Conservation (phyloP, 2,329 filamentous ascomycete species). For the Phyllosticta citriasiana region DNA sequence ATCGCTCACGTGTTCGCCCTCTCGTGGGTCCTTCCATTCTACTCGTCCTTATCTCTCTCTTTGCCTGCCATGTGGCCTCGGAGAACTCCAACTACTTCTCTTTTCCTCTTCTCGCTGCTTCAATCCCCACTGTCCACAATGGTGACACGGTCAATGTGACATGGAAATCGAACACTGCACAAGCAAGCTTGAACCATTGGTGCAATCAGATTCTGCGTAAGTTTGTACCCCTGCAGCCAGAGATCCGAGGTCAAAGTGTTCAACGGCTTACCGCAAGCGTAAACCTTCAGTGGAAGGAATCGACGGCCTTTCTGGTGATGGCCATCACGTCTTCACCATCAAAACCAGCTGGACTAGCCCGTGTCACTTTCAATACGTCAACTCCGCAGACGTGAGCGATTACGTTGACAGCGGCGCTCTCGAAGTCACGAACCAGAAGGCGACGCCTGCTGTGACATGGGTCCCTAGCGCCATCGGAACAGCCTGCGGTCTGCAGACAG, state of each 20-base stretch:
- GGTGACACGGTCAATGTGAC: slow-evolving; percentile 5
- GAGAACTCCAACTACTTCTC: slow-evolving; percentile 1
- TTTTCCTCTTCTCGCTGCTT: not conserved
- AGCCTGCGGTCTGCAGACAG: not conserved
- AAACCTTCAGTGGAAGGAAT: not conserved
- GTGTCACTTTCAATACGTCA: not conserved
- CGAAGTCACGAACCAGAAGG: not conserved
- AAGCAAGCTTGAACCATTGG: not conserved
- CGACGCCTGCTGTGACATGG: not conserved
- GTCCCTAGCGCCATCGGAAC: not conserved
- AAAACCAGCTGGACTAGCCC: not conserved
- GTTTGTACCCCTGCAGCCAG: not conserved
- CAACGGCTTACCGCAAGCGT: not conserved
- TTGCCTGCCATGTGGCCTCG: not conserved
- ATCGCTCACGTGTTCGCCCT: not conserved
- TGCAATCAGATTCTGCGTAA: not conserved
- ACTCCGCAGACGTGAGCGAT: not conserved
- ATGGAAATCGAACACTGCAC: not conserved
- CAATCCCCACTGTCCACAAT: not conserved
- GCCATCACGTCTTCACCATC: not conserved
- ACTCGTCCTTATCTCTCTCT: not conserved
- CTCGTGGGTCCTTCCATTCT: not conserved
- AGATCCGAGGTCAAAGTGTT: not conserved
- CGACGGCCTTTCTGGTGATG: not conserved
- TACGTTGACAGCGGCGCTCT: slow-evolving; percentile 1